phyloP scores from a whole-genome alignment of 1,284 basidiomycete genomes.

The Ustilago shanxiensis region DNA sequence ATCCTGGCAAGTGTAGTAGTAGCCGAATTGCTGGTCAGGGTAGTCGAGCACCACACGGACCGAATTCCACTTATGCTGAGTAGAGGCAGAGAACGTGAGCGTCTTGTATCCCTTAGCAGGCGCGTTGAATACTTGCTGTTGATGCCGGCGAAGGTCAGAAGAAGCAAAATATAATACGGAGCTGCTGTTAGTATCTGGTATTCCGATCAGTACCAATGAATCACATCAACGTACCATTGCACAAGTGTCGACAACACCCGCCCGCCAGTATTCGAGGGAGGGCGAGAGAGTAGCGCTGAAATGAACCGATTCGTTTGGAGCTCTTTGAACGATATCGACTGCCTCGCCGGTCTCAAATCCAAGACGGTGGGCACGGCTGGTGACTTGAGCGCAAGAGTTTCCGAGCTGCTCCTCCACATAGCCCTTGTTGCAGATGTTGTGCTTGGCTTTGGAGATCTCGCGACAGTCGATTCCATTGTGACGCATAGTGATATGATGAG shows the following conservation, averaged over 20 bases:
- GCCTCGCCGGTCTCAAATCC: constrained; percentile 3
- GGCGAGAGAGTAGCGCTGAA: background rate
- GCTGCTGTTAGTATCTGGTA: no score
- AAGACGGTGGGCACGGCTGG: background rate
- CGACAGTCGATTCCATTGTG: constrained; percentile 11
- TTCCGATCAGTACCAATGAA: no score
- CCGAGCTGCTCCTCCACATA: background rate
- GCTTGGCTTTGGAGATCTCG: background rate
- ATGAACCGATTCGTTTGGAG: background rate
- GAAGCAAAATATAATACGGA: no score
- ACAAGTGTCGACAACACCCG: constrained; percentile 12
- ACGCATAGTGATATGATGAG: constrained; percentile 9
- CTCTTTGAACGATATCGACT: background rate
- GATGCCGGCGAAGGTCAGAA: background rate
- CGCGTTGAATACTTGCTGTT: background rate
- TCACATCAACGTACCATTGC: constrained; percentile 1
- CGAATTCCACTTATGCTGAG: background rate
- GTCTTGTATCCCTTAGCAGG: background rate
- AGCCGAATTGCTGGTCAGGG: background rate
- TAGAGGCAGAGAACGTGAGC: background rate
- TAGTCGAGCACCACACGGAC: background rate
- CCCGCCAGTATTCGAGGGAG: constrained; percentile 13
- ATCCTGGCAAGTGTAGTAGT: no score
- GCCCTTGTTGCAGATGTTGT: constrained; percentile 9
- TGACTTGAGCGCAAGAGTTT: constrained; percentile 20